Percentiles rank a stretch among this genome's conserved stretches.
Conservation (phyloP, 352 stramenopile genomes). For the Phytophthora tentaculata region DNA sequence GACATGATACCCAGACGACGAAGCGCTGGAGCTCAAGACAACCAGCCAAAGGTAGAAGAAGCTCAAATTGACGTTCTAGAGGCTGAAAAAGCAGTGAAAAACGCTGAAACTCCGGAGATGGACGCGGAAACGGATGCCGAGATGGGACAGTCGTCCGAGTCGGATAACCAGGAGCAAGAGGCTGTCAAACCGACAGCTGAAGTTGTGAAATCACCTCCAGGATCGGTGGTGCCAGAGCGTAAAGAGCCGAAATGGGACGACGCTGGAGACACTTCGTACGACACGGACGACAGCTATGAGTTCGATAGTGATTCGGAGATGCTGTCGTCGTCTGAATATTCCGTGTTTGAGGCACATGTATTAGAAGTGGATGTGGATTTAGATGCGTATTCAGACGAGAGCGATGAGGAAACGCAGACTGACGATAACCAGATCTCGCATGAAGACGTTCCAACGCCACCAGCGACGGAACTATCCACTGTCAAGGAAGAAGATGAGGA, state of each 20-base stretch:
- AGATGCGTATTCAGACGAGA: conserved; percentile 15
- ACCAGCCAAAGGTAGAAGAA: conserved; percentile 4
- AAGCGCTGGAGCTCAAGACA: conserved; percentile 23
- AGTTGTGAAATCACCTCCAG: conserved; percentile 8
- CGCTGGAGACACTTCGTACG: conserved; percentile 25
- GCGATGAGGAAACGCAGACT: conserved; percentile 1
- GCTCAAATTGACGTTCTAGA: background rate
- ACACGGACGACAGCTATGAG: conserved; percentile 42
- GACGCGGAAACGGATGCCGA: conserved; percentile 10
- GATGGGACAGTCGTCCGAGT: conserved; percentile 5
- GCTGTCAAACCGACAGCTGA: background rate
- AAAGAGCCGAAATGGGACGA: conserved; percentile 12
- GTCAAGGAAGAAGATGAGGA: conserved; percentile 35
- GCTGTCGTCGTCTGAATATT: conserved; percentile 29
- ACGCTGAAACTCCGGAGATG: background rate
- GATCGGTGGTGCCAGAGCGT: conserved; percentile 18
- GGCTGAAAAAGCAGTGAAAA: background rate
- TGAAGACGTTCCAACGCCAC: conserved; percentile 13
- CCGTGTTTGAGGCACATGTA: conserved; percentile 18
- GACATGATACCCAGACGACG: conserved; percentile 35
- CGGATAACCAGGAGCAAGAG: conserved; percentile 16
- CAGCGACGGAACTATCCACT: conserved; percentile 25
- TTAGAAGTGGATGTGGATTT: conserved; percentile 16
- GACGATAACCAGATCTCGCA: conserved; percentile 15
- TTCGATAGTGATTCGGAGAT: conserved; percentile 46